These are phyloP conservation scores for Phytopythium ostracodes DNA, from an alignment of 352 stramenopile genomes.

Conservation along the genomic window DNA sequence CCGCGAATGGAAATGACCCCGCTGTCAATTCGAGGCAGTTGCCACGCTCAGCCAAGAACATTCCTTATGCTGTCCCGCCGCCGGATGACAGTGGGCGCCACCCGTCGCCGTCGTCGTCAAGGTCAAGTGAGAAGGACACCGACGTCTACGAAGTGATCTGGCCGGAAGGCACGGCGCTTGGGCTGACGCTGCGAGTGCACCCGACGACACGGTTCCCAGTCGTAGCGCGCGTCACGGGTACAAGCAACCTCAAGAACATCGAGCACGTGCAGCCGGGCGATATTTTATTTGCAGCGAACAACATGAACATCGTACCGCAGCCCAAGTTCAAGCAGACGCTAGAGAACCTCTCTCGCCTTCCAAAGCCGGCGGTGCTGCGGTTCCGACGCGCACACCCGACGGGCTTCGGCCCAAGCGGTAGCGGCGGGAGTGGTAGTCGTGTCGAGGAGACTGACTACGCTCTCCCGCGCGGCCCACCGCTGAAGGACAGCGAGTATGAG, in stretches of 20 bases:
- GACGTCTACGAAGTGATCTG: conserved; percentile 75
- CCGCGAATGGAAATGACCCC: conserved; percentile 18
- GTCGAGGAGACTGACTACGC: conserved; percentile 41
- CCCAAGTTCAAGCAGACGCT: conserved; percentile 79
- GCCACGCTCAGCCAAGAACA: conserved; percentile 5
- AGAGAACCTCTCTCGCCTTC: conserved; percentile 62
- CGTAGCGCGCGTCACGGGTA: conserved; percentile 66
- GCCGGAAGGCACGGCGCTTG: conserved; percentile 60
- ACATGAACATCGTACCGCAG: conserved; percentile 67
- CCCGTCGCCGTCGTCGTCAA: conserved; percentile 11
- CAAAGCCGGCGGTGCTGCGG: conserved; percentile 64
- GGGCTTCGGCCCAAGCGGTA: conserved; percentile 15
- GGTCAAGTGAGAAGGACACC: conserved; percentile 31
- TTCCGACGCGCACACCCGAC: conserved; percentile 49
- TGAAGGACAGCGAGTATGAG: conserved; percentile 77
- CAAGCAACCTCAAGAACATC: conserved; percentile 74
- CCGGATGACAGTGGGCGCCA: conserved; percentile 3
- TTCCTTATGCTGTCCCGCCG: background rate
- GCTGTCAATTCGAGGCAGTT: background rate
- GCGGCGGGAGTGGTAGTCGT: conserved; percentile 2
- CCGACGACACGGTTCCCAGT: conserved; percentile 67
- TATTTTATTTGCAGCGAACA: conserved; percentile 67
- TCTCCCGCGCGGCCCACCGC: conserved; percentile 43
- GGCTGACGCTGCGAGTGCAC: conserved; percentile 63
- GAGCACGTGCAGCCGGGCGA: conserved; percentile 67